Percentiles rank a stretch among this genome's conserved stretches.
Evolutionary conservation across 768 basidiomycete genomes (phyloP).

Genomic region (Lentinula detonsa): DNA sequence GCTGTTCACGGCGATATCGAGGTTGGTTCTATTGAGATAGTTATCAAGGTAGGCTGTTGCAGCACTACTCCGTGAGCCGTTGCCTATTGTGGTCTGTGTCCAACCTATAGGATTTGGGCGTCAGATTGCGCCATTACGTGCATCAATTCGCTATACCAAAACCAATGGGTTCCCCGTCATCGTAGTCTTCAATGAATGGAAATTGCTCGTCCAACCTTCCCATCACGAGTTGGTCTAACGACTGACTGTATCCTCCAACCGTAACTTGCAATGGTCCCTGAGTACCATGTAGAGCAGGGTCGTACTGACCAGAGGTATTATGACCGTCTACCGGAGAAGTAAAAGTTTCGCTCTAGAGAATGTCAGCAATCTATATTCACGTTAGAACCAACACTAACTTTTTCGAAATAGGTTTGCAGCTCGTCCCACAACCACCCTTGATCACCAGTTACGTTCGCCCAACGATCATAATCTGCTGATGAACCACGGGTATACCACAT

Average conservation of each 20-base stretch:
- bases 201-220: slow-evolving; percentile 17
- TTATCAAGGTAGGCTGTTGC: slow-evolving; percentile 19
- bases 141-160: slow-evolving; percentile 13
- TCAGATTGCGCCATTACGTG: not conserved
- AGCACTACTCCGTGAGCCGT: slow-evolving; percentile 14
- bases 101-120: slow-evolving; percentile 10
- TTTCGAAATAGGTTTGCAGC: slow-evolving; percentile 16
- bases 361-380: too few relatives aligned
- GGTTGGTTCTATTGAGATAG: slow-evolving; percentile 15
- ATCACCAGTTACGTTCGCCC: slow-evolving; percentile 21
- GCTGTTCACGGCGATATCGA: slow-evolving; percentile 14
- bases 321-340: not conserved
- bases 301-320: slow-evolving; percentile 3
- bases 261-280: slow-evolving; percentile 19
- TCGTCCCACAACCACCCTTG: slow-evolving; percentile 26
- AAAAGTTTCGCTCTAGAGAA: not conserved
- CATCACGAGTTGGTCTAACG: slow-evolving; percentile 14
- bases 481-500: slow-evolving; percentile 14
- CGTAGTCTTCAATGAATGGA: slow-evolving; percentile 24
- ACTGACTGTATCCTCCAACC: slow-evolving; percentile 17
- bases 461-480: slow-evolving; percentile 23
- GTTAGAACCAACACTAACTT: slow-evolving; percentile 6
- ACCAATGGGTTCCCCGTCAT: slow-evolving; percentile 22
- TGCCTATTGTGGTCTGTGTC: slow-evolving; percentile 13
- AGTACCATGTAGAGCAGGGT: slow-evolving; percentile 22